Evolutionary conservation across 2,329 filamentous ascomycete genomes (phyloP), one percentile per base, ranked within the genome.

Genomic region (Aspergillus oerlinghausenensis): DNA sequence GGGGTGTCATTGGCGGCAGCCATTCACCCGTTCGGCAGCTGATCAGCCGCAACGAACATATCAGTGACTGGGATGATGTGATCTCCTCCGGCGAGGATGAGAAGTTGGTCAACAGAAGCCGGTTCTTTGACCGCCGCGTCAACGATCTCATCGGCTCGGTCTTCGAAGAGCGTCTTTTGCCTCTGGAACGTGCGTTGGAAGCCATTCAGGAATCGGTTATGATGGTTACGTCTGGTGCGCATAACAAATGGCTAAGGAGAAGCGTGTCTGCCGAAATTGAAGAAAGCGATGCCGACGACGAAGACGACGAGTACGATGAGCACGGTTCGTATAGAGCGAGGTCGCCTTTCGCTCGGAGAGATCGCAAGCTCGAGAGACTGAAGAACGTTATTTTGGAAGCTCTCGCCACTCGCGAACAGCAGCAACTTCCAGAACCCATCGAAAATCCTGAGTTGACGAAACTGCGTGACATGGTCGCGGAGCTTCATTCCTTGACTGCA

Each of bases 261-360:
- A 90, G 87, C 70, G 74, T 84, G 43, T 92, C 89, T 49, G 84
- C 80, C n/a, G 88, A 91, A 29, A 76, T 79, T 26, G 76, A 75
- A 54, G 86, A 95, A 57, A 97, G 93, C 70, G 94, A 97, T 75
- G 93, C 94, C 10, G 93, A 97, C 70, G 92, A 96, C 60, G 92
- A 96, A 69, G 92, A 95, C 63, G 92, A 96, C 23, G 89, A 83
- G 42, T 75, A 79, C 45, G 77, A 76, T 40, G 66, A 87, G 55
- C 73, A 69, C 65, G 62, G 76, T 57, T 76, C 80, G 60, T 81
- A 85, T 69, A 86, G 90, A 52, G 88, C 89, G 5, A 81, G 87
- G 64, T 97, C 92, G 64, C 90, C 92, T 19, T 83, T 84, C 56
- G 68, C 69, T 32, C 70, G 70, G 59, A 84, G 87, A 59, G 91